phyloP scores from a whole-genome alignment of 2,329 filamentous ascomycete genomes.

The Calonectria multiphialidica region DNA sequence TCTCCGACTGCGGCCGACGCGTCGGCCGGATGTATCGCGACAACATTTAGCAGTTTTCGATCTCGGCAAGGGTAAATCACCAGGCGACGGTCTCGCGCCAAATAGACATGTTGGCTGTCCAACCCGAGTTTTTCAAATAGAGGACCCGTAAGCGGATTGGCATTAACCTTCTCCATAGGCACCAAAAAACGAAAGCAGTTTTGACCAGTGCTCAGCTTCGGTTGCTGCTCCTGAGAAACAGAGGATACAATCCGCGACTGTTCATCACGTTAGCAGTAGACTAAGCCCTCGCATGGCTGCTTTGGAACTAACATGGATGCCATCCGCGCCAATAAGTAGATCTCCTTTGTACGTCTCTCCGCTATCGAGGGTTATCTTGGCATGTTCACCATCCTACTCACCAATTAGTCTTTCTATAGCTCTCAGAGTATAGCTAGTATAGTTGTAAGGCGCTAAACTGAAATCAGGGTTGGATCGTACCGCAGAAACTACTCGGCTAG shows the following conservation, averaged over 20 bases:
- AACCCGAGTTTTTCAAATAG: not conserved
- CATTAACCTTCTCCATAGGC: not conserved
- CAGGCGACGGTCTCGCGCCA: not conserved
- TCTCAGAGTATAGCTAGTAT: not conserved
- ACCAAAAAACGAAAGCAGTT: slow-evolving; percentile 5
- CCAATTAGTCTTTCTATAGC: not conserved
- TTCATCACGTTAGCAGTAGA: not conserved
- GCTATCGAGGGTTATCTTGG: not conserved
- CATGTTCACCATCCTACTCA: not conserved
- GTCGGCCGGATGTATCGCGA: not conserved
- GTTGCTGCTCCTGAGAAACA: not conserved
- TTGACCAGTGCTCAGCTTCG: not conserved
- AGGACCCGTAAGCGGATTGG: not conserved
- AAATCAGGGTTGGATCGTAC: not conserved
- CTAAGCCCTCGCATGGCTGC: too few species aligned
- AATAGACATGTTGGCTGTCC: not conserved
- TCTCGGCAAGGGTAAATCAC: slow-evolving; percentile 1
- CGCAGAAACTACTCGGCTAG: not conserved
- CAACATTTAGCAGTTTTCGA: not conserved
- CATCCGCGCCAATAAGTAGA: not conserved
- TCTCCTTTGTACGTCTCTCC: not conserved
- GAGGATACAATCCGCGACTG: not conserved
- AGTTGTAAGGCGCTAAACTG: not conserved
- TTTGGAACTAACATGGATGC: not conserved
- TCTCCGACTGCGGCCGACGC: not conserved